These are phyloP conservation scores for Beauveria sp. DNA, from an alignment of 2,329 filamentous ascomycete species.

Conservation along the genomic window DNA sequence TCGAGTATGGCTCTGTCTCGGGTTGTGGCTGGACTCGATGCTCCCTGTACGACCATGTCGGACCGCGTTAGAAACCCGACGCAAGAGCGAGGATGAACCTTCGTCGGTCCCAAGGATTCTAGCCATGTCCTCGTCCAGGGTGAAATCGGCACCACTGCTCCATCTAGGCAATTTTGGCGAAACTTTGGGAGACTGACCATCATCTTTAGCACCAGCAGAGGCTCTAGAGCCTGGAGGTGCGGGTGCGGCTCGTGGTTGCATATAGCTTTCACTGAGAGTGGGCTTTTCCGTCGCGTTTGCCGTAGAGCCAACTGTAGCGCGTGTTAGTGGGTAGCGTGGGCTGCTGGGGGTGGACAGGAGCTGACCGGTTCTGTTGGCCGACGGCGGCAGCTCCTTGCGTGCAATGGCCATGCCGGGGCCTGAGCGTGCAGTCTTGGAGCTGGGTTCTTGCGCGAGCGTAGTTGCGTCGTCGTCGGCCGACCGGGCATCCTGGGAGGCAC, in stretches of 20 bases:
- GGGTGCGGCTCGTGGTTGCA: constrained; percentile 50
- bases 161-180: constrained; percentile 65
- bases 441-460: constrained; percentile 32
- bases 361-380: constrained; percentile 37
- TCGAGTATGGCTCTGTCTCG: constrained; percentile 44
- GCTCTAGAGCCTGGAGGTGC: constrained; percentile 34
- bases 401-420: constrained; percentile 40
- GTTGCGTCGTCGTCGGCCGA: constrained; percentile 46
- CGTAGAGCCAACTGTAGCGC: constrained; percentile 29
- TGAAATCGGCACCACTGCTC: constrained; percentile 80
- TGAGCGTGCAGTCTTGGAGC: constrained; percentile 33
- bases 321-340: constrained; percentile 14
- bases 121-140: constrained; percentile 91
- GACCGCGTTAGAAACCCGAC: constrained; percentile 86
- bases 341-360: not conserved
- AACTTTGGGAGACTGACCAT: constrained; percentile 35
- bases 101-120: constrained; percentile 77
- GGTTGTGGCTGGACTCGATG: constrained; percentile 46
- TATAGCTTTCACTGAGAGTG: constrained; percentile 41
- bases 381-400: constrained; percentile 55
- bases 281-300: constrained; percentile 14
- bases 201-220: constrained; percentile 36
- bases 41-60: constrained; percentile 88
- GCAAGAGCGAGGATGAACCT: constrained; percentile 69
- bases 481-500: constrained; percentile 37